Evolutionary conservation across 352 stramenopile genomes (phyloP).

Genomic region (Saprolegnia parasitica): DNA sequence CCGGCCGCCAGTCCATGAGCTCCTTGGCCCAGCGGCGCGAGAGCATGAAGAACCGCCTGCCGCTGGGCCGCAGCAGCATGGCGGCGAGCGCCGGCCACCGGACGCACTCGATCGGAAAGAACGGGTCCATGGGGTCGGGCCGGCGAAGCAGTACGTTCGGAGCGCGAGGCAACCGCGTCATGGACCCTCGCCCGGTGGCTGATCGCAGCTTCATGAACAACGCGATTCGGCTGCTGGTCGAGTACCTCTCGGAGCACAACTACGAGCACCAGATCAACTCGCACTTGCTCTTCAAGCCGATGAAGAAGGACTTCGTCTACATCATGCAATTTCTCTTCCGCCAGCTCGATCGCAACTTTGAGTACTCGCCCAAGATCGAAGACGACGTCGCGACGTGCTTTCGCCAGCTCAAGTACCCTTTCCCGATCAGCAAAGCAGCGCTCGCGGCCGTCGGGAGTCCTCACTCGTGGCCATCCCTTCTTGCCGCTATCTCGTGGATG

Average conservation of each 20-base stretch:
- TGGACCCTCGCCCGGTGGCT: slow-evolving; percentile 76
- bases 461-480: slow-evolving; percentile 94
- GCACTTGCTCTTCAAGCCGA: slow-evolving; percentile 90
- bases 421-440: slow-evolving; percentile 94
- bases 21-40: slow-evolving; percentile 29
- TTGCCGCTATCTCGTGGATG: slow-evolving; percentile 96
- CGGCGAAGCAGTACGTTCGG: slow-evolving; percentile 64
- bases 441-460: slow-evolving; percentile 91
- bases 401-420: slow-evolving; percentile 90
- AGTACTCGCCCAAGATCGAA: slow-evolving; percentile 71
- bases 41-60: slow-evolving; percentile 43
- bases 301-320: slow-evolving; percentile 96
- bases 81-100: slow-evolving; percentile 3
- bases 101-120: background rate
- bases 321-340: slow-evolving; percentile 97
- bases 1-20: slow-evolving; percentile 63
- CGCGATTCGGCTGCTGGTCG: slow-evolving; percentile 90
- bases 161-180: slow-evolving; percentile 41
- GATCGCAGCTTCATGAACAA: slow-evolving; percentile 92
- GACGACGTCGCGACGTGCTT: slow-evolving; percentile 68
- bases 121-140: slow-evolving; percentile 26
- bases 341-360: slow-evolving; percentile 89
- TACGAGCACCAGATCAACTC: slow-evolving; percentile 90
- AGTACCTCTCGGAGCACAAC: slow-evolving; percentile 87
- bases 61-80: slow-evolving; percentile 37